Evolutionary conservation across 2,329 filamentous ascomycete species (phyloP).

Genomic region (Pseudovirgaria hyperparasitica): DNA sequence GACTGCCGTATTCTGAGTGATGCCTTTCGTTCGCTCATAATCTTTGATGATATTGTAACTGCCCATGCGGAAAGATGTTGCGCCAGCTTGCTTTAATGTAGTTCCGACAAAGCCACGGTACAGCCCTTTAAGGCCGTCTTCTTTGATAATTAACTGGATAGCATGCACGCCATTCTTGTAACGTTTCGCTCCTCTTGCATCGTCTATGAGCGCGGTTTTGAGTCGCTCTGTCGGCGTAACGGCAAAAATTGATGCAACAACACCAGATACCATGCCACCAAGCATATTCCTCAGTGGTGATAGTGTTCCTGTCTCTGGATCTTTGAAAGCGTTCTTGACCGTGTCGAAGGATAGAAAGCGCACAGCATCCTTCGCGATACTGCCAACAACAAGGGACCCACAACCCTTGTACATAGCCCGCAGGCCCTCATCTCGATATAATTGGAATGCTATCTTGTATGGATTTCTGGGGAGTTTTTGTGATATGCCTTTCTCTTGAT

Average conservation of each 20-base stretch:
- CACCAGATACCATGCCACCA: conserved; percentile 51
- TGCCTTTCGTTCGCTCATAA: conserved; percentile 34
- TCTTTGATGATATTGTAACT: conserved; percentile 53
- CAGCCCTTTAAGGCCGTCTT: conserved; percentile 41
- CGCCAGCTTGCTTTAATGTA: conserved; percentile 49
- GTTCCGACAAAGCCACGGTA: conserved; percentile 49
- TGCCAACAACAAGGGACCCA: conserved; percentile 46
- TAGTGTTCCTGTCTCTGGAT: conserved; percentile 42
- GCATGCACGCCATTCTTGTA: conserved; percentile 42
- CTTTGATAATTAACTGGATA: conserved; percentile 33
- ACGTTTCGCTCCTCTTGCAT: conserved; percentile 37
- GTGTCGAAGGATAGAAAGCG: conserved; percentile 54
- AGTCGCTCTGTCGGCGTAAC: conserved; percentile 57
- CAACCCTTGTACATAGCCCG: conserved; percentile 51
- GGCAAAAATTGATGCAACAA: conserved; percentile 48
- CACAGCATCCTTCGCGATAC: conserved; percentile 51
- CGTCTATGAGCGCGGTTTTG: conserved; percentile 55
- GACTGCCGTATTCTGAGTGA: conserved; percentile 36
- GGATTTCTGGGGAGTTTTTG: conserved; percentile 39
- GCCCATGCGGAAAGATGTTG: conserved; percentile 49
- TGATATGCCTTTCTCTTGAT: conserved; percentile 28
- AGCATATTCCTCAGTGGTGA: conserved; percentile 44
- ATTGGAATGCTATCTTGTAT: conserved; percentile 41
- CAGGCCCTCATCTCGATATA: conserved; percentile 44
- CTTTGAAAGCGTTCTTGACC: conserved; percentile 46